Base-by-base conservation (phyloP, 2,329 filamentous ascomycete species). In the Fusarium lateritium region DNA sequence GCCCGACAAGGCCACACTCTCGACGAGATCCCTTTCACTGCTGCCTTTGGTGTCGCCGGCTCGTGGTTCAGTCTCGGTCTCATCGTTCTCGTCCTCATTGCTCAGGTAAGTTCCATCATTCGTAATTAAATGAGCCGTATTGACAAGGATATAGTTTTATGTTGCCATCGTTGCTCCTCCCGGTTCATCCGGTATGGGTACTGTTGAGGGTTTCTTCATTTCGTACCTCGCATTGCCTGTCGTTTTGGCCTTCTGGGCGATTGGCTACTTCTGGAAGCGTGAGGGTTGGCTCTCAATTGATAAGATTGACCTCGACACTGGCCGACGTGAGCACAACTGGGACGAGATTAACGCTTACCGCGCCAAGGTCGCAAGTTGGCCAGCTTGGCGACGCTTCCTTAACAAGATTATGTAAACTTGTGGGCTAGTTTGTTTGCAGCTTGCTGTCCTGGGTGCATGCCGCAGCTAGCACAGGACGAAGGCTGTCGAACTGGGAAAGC, bases 241-340 rank as follows among this genome's bases (percentile, higher is more conserved):
- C 57, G 84, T 89, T 54, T 72, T 88, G 19, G 62, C 79, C 69
- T 89, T 89, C 80, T 89, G 86, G 84, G 67, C 80, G 43, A 74
- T 80, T 50, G 88, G 89, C 5, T 92, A 86, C 76, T 45, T 88
- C 65, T 92, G 90, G 90, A 92, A 92, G 83, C 82, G 88, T 47
- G 78, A 83, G 49, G 86, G 86, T 22, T 91, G 87, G 86, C 80
- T 90, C 62, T 83, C 78, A 36, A 82, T 85, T 3, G 76, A 82
- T 34, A 81, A 92, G 65, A 92, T 93, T 69, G 90, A 93, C 71
- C 83, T 93, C 56, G 90, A 92, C 76, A 86, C 84, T 56, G 90
- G 89, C 52, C 86, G 90, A 59, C 85, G 90, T 68, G 86, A 89
- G 78, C 83, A 91, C 59, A 86, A 92, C 76, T 91, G 88, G 88